These are phyloP conservation scores for Austroboletus niveus DNA, from an alignment of 1,284 basidiomycete genomes.

Conservation along the genomic window DNA sequence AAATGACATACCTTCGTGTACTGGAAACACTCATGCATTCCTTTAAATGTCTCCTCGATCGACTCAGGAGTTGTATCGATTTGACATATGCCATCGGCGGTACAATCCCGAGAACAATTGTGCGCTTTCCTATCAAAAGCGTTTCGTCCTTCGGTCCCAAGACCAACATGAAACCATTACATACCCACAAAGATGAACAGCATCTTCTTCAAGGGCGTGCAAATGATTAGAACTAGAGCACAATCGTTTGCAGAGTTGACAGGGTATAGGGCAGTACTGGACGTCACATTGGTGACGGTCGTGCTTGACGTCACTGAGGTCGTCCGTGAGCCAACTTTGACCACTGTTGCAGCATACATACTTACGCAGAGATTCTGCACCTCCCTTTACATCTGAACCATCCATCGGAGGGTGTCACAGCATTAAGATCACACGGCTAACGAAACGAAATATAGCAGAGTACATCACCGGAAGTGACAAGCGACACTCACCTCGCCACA, in stretches of 20 bases:
- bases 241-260: slow-evolving; percentile 49
- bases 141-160: slow-evolving; percentile 1
- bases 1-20: slow-evolving; percentile 41
- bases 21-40: slow-evolving; percentile 43
- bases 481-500: slow-evolving; percentile 48
- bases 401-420: slow-evolving; percentile 25
- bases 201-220: slow-evolving; percentile 42
- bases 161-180: slow-evolving; percentile 27
- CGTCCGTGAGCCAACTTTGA: neutral
- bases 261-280: slow-evolving; percentile 48
- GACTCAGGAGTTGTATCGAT: slow-evolving; percentile 54
- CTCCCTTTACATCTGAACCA: slow-evolving; percentile 40
- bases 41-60: slow-evolving; percentile 52
- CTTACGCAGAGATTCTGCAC: slow-evolving; percentile 46
- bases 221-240: slow-evolving; percentile 49
- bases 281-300: slow-evolving; percentile 46
- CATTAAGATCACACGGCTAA: slow-evolving; percentile 45
- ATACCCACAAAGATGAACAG: slow-evolving; percentile 58
- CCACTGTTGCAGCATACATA: neutral
- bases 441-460: neutral
- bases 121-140: slow-evolving; percentile 39
- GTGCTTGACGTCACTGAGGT: slow-evolving; percentile 44
- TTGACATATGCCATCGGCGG: slow-evolving; percentile 47
- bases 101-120: slow-evolving; percentile 43
- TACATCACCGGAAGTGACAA: neutral